A percentile compares a stretch with the other conserved stretches of the same genome.
Conservation (phyloP, 768 basidiomycete genomes). For the Suillus lakei region DNA sequence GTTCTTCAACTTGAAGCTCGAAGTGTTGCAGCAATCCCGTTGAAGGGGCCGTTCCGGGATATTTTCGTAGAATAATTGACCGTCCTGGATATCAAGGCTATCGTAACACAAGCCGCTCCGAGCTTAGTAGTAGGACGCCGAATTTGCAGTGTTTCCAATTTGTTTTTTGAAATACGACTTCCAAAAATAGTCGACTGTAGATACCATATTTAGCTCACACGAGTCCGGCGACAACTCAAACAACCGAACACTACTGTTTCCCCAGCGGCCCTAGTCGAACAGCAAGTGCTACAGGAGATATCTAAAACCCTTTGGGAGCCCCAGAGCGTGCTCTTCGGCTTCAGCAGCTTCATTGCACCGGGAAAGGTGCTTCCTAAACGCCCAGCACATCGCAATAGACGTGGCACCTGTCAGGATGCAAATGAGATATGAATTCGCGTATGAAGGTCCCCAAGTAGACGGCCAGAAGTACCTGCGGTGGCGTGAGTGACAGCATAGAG, state of each 20-base stretch:
- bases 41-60: background rate
- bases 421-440: constrained; percentile 73
- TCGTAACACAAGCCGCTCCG: background rate
- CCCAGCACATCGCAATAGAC: constrained; percentile 52
- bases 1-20: background rate
- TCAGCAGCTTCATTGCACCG: constrained; percentile 45
- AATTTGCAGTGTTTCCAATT: background rate
- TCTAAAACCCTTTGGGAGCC: constrained; percentile 43
- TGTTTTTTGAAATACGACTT: background rate
- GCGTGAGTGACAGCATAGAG: background rate
- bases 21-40: background rate
- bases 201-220: background rate
- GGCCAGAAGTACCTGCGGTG: constrained; percentile 65
- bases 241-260: background rate
- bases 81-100: background rate
- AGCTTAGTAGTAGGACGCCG: background rate
- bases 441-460: constrained; percentile 68
- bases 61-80: background rate
- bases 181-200: background rate
- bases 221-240: too few species aligned
- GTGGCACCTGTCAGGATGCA: constrained; percentile 62
- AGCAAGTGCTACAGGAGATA: constrained; percentile 45
- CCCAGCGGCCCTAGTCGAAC: background rate
- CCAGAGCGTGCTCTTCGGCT: constrained; percentile 39
- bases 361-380: constrained; percentile 48